Base-by-base conservation (phyloP, 176 grass and related monocot genomes). In the Lolium perenne region DNA sequence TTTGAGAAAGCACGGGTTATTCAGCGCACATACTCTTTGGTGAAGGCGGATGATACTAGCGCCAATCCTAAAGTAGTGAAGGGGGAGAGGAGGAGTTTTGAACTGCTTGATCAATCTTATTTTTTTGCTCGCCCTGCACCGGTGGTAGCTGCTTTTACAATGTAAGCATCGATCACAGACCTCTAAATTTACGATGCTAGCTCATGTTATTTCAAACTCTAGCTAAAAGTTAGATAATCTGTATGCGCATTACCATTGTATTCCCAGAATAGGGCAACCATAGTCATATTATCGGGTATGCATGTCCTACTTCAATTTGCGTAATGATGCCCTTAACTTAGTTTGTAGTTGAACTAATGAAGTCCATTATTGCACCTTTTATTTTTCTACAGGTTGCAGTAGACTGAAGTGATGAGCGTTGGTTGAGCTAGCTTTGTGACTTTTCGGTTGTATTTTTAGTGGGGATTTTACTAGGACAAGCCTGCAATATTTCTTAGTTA, bases 1-100 rank as follows among this genome's bases (percentile, higher is more conserved):
- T n/a, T 18, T 49, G 64, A 70, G 0, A 82, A 23, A 71, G 13
- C 50, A 17, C 80, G 35, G 22, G 70, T 82, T 58, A 51, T 82
- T 45, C 49, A 82, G 38, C 48, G 64, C 80, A 55, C 12, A 14
- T 82, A 70, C 64, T 70, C 64, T 70, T 29, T 9, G 80, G 49
- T 17, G 18, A 12, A 40, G 4, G 29, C 9, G n/a, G 12, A 10
- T 48, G 3, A 46, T 62, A 13, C 18, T 23, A 10, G 8, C 1
- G 11, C 7, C 3, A 53, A 38, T 22, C 65, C 3, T 22, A 8
- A 25, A n/a, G 55, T 69, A 38, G 47, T 40, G 8, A 82, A 71
- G 11, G 2, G 69, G 6, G 17, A 82, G 10, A 68, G 64, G 65
- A 10, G 23, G 32, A 43, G 56, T 82, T 57, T 55, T 35, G 70